These are phyloP conservation scores for Mucor lusitanicus DNA, from an alignment of 371 early-diverging fungal species.

Conservation along the genomic window DNA sequence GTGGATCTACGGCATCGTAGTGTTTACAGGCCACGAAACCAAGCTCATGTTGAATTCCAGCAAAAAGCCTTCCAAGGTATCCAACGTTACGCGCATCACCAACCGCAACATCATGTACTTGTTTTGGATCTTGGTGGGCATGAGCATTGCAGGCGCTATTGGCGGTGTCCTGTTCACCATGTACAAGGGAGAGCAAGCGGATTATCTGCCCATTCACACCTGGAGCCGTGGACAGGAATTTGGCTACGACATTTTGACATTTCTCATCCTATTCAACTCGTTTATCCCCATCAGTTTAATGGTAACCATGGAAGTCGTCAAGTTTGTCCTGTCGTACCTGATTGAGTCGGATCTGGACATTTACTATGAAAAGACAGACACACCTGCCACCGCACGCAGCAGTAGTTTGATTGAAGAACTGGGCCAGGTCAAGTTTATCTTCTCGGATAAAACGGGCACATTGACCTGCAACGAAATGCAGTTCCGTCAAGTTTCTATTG, in stretches of 20 bases:
- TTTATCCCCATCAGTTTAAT: slow-evolving; percentile 84
- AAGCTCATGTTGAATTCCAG: slow-evolving; percentile 76
- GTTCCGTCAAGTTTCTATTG: slow-evolving; percentile 64
- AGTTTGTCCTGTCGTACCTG: slow-evolving; percentile 62
- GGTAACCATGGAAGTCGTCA: slow-evolving; percentile 79
- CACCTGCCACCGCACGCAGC: slow-evolving; percentile 73
- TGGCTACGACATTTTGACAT: slow-evolving; percentile 72
- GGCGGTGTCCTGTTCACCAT: slow-evolving; percentile 59
- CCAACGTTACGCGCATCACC: slow-evolving; percentile 74
- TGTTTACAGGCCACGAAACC: slow-evolving; percentile 86
- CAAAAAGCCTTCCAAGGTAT: slow-evolving; percentile 31
- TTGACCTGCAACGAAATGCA: slow-evolving; percentile 75
- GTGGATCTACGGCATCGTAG: slow-evolving; percentile 77
- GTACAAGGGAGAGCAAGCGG: slow-evolving; percentile 26
- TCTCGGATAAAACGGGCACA: slow-evolving; percentile 94
- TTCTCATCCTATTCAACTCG: slow-evolving; percentile 80
- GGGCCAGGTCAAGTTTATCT: slow-evolving; percentile 91
- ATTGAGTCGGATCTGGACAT: slow-evolving; percentile 68
- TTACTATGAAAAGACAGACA: slow-evolving; percentile 66
- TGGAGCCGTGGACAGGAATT: slow-evolving; percentile 33
- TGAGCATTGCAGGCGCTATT: slow-evolving; percentile 79
- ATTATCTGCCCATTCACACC: slow-evolving; percentile 28
- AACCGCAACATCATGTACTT: slow-evolving; percentile 88
- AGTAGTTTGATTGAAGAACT: slow-evolving; percentile 85
- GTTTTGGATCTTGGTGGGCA: slow-evolving; percentile 75